Percentiles rank a stretch among this genome's conserved stretches.
These are phyloP conservation scores for Populus trichocarpa DNA, from an alignment of 441 rosid genomes.

Conservation along the genomic window DNA sequence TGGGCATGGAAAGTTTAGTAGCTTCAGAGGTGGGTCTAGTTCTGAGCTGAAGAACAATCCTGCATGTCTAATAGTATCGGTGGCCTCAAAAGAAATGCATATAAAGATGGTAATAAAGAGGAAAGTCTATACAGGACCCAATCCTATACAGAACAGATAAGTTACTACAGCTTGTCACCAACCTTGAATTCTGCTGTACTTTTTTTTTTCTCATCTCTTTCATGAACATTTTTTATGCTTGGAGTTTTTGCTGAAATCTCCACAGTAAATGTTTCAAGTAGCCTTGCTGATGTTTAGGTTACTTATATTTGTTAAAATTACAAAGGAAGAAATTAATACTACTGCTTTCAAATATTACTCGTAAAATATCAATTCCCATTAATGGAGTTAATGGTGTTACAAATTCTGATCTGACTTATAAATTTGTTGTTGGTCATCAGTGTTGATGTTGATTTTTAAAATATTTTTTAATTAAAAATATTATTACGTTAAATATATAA, in stretches of 20 bases:
- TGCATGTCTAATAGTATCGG: slow-evolving; percentile 1
- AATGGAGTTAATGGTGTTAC: too few relatives aligned
- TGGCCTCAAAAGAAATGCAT: slow-evolving; percentile 14
- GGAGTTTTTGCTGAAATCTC: slow-evolving; percentile 11
- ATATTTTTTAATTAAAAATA: too few relatives aligned
- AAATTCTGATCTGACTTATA: too few relatives aligned
- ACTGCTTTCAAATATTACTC: neutral
- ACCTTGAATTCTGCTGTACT: slow-evolving; percentile 16
- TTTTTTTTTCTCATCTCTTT: neutral
- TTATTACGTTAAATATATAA: too few relatives aligned
- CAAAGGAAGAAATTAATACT: slow-evolving; percentile 8
- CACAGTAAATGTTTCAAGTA: slow-evolving; percentile 15
- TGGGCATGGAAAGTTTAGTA: slow-evolving; percentile 16
- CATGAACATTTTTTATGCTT: slow-evolving; percentile 16
- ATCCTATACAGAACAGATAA: slow-evolving; percentile 41
- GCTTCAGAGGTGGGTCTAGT: slow-evolving; percentile 23
- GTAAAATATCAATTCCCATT: slow-evolving; percentile 1
- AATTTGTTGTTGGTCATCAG: too few relatives aligned
- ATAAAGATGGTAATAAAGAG: slow-evolving; percentile 31
- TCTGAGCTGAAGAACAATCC: slow-evolving; percentile 10
- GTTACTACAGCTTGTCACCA: neutral
- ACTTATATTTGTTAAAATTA: slow-evolving; percentile 6
- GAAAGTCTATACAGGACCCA: slow-evolving; percentile 40
- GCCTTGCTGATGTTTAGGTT: slow-evolving; percentile 24
- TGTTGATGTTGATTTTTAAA: too few relatives aligned